Evolutionary conservation across 805 yeast species (phyloP), one percentile per base, ranked within the genome.

Genomic region (Candida peoriensis): DNA sequence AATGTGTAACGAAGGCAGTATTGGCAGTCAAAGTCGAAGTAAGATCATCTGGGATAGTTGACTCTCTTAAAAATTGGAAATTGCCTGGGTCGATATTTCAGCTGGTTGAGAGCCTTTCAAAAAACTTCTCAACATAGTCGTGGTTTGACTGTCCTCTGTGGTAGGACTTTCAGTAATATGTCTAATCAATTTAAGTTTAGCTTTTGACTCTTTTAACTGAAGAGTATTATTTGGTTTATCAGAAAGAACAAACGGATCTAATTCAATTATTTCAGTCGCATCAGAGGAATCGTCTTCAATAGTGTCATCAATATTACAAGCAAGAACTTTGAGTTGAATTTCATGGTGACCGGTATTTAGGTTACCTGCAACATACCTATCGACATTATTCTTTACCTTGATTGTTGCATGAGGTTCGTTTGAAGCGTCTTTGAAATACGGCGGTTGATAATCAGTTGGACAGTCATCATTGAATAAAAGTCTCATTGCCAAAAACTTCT

Each of bases 381-480:
- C 39, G 8, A 33, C n/a, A n/a, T 20, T n/a, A 1, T 41, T 20
- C 8, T 35, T 41, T 6, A 46, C 33, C 36, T 50, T 60, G 6
- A 66, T 41, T 1, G 60, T 48, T 0, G 73, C 64, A 5, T 62
- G 45, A 27, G 55, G 52, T 4, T 59, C 58, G 23, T 37, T 34
- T 4, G 63, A 48, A 2, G 74, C 70, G 39, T 73, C 74, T 43
- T 58, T 66, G 39, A 70, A 67, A 18, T 66, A 59, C 4, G 59
- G 56, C 1, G 80, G 78, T 44, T 75, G 78, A 43, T 70, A 76
- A 22, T 62, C 53, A 1, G 36, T 32, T 3, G 79, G 77, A 24
- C 74, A 66, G 4, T 32, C 37, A 4, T 72, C 73, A 39, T 72
- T 74, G 44, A 67, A 75, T 39, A 72, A 33, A 32, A 77, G 52